Percentiles rank a stretch among this genome's conserved stretches.
Evolutionary conservation across 2,329 filamentous ascomycete species (phyloP).

Genomic region (Colletotrichum sp.): DNA sequence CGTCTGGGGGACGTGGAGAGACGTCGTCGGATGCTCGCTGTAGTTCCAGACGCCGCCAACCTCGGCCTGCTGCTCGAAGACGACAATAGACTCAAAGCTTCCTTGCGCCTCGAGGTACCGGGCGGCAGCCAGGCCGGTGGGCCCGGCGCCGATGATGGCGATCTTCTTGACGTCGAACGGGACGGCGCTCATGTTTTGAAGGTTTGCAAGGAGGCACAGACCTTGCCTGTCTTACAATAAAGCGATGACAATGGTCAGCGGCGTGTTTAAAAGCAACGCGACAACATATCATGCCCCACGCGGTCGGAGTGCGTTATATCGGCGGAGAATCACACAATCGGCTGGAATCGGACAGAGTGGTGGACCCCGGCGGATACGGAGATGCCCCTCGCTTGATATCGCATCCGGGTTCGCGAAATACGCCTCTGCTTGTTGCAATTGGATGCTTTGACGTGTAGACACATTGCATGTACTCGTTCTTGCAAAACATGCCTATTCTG

Average conservation of each 20-base stretch:
- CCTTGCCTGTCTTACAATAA: background rate
- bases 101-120: constrained; percentile 79
- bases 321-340: constrained; percentile 18
- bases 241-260: background rate
- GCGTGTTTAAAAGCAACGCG: background rate
- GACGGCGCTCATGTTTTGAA: background rate
- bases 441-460: background rate
- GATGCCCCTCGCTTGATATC: background rate
- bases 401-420: background rate
- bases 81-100: constrained; percentile 69
- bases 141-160: constrained; percentile 84
- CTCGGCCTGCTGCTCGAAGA: constrained; percentile 82
- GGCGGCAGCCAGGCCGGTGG: constrained; percentile 77
- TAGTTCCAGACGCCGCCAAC: constrained; percentile 91
- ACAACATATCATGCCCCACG: background rate
- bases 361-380: constrained; percentile 3
- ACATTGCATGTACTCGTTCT: background rate
- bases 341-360: constrained; percentile 5
- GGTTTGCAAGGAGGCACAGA: background rate
- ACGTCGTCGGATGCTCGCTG: constrained; percentile 53
- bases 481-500: constrained; percentile 1
- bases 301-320: constrained; percentile 16
- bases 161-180: constrained; percentile 63
- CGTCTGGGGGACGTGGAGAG: constrained; percentile 70
- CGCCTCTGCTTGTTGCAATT: background rate